phyloP scores from a whole-genome alignment of 495 filamentous ascomycete genomes.

The Penicillium steckii region DNA sequence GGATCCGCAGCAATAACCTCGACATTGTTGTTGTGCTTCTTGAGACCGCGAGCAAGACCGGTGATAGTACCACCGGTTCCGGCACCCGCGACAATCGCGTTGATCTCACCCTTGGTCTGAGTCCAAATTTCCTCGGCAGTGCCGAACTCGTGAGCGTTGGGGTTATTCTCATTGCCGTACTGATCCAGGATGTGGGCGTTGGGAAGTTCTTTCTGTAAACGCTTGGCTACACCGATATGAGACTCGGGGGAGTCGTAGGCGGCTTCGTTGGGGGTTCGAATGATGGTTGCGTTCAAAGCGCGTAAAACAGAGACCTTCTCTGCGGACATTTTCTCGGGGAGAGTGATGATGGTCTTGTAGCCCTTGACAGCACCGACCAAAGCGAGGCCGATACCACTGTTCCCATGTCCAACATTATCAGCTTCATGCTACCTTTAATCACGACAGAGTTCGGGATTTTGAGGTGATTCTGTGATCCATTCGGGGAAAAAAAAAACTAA shows the following conservation, averaged over 20 bases:
- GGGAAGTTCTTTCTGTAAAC: slow-evolving; percentile 91
- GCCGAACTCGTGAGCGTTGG: slow-evolving; percentile 87
- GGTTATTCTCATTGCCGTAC: slow-evolving; percentile 90
- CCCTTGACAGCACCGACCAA: slow-evolving; percentile 93
- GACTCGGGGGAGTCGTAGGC: slow-evolving; percentile 93
- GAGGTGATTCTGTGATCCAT: too few species aligned
- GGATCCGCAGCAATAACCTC: slow-evolving; percentile 92
- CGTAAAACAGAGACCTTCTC: slow-evolving; percentile 95
- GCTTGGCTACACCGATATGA: slow-evolving; percentile 90
- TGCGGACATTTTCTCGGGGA: slow-evolving; percentile 98
- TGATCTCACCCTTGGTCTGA: slow-evolving; percentile 84
- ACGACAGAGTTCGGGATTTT: too few species aligned
- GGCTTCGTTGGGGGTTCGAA: slow-evolving; percentile 93
- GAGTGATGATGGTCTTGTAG: slow-evolving; percentile 97
- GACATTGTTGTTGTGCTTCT: slow-evolving; percentile 78
- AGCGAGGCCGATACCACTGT: slow-evolving; percentile 87
- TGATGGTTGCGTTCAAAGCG: slow-evolving; percentile 93
- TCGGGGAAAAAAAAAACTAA: slow-evolving; percentile 35
- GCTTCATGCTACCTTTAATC: too few species aligned
- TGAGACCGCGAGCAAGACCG: slow-evolving; percentile 79
- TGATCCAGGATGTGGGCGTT: slow-evolving; percentile 97
- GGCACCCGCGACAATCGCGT: slow-evolving; percentile 84
- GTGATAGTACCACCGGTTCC: slow-evolving; percentile 96
- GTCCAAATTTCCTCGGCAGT: slow-evolving; percentile 96
- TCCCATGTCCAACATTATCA: too few species aligned